Base-by-base conservation (phyloP, 208 protist species). In the Wallacemonas sp. region DNA sequence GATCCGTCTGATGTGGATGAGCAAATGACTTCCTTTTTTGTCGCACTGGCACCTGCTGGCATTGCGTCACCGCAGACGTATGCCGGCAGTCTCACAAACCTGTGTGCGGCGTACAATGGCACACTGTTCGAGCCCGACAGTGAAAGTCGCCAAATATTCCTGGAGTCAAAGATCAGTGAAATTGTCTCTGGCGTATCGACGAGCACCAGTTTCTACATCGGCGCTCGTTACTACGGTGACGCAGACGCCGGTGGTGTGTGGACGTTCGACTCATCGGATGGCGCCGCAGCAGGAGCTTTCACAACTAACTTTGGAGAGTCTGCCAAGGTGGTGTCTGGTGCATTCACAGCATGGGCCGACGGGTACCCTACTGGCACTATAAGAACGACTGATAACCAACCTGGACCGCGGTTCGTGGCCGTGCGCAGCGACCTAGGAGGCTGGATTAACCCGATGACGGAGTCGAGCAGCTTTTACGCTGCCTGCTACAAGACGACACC, bases 101-200 rank as follows among this genome's bases (percentile, higher is more conserved):
- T 58, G 51, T 58, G 51, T 38, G 30, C 51, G 8, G 28, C 51
- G 14, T 58, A 24, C 51, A 58, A 58, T 31, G 51, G 51, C 51
- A 58, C 30, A 3, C 31, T 58, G 31, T 58, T 26, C 51, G 51
- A 58, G 31, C 51, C 51, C 26, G 41, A 39, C 47, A 55, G 47
- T 34, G 27, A 36, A 12, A 19, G 34, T 5, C 34, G 41, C 30
- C 51, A 41, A 31, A 26, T 26, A 14, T 26, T 31, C n/a, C 30
- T 41, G 28, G 41, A 34, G n/a, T 4, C 24, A 12, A 31, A 26
- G 30, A 3, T 2, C 4, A 22, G 19, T 19, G 51, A 26, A 2
- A 39, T 42, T 12, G n/a, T n/a, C n/a, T n/a, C n/a, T n/a, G 30
- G 6, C 12, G 5, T 11, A 19, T 0, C 9, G 5, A 21, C 5